A percentile compares a stretch with the other conserved stretches of the same genome.
phyloP scores from a whole-genome alignment of 345 rosid genomes.

The Syzygium oleosum region DNA sequence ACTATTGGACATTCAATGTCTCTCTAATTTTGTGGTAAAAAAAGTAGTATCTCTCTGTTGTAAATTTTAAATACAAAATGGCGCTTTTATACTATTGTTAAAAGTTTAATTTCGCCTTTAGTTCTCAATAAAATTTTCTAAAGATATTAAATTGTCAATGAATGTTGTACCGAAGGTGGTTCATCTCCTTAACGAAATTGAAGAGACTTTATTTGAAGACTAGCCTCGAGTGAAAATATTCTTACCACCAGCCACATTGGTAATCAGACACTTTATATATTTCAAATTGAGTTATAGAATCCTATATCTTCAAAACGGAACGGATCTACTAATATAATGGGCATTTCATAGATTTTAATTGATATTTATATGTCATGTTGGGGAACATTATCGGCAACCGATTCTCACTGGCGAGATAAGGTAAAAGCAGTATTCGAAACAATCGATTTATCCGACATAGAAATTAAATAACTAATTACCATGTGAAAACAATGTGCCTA shows the following conservation, averaged over 20 bases:
- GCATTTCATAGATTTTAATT: neutral
- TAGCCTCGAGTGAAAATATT: no score
- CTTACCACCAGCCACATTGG: neutral
- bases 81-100: neutral
- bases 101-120: neutral
- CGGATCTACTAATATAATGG: neutral
- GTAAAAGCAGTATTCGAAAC: neutral
- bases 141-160: neutral
- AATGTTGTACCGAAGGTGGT: neutral
- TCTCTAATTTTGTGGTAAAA: neutral
- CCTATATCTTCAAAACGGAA: neutral
- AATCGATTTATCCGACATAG: neutral
- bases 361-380: neutral
- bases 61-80: neutral
- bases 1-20: neutral
- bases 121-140: neutral
- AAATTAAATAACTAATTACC: neutral
- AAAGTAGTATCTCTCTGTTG: neutral
- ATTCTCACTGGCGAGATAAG: neutral
- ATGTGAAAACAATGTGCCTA: neutral
- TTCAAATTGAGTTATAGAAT: neutral
- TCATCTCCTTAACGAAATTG: neutral
- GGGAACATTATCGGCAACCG: neutral
- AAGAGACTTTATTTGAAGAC: neutral
- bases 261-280: neutral